Evolutionary conservation across 2,329 filamentous ascomycete species (phyloP).

Genomic region (Xylaria sp.): DNA sequence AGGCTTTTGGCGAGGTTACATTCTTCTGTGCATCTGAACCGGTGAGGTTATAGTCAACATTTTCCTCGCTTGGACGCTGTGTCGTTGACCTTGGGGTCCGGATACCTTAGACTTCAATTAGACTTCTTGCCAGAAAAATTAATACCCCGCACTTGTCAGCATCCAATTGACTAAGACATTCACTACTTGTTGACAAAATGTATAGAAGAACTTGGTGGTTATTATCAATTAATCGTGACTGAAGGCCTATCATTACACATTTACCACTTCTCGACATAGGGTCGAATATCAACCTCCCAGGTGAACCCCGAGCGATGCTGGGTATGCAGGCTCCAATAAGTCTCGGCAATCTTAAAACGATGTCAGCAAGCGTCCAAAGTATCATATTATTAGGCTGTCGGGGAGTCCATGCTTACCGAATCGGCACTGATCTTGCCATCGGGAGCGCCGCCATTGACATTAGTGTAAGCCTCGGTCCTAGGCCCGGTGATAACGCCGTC

Average conservation of each 20-base stretch:
- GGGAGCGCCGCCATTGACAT: slow-evolving; percentile 43
- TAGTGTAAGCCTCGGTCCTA: slow-evolving; percentile 57
- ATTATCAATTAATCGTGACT: slow-evolving; percentile 14
- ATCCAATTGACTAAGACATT: background rate
- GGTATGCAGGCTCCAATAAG: slow-evolving; percentile 75
- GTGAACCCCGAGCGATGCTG: slow-evolving; percentile 74
- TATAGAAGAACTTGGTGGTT: background rate
- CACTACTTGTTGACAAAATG: too few relatives aligned
- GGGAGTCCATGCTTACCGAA: slow-evolving; percentile 56
- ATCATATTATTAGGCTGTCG: rapidly evolving
- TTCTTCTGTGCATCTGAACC: too few relatives aligned
- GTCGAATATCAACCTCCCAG: slow-evolving; percentile 73
- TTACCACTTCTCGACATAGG: slow-evolving; percentile 71
- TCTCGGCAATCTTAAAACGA: slow-evolving; percentile 68
- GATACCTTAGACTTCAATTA: too few relatives aligned
- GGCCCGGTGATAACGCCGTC: slow-evolving; percentile 80
- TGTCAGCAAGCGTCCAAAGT: slow-evolving; percentile 14
- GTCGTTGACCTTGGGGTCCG: too few relatives aligned
- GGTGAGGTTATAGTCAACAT: too few relatives aligned
- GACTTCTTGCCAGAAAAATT: too few relatives aligned
- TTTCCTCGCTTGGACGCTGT: too few relatives aligned
- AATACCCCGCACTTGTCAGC: too few relatives aligned
- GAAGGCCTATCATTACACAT: background rate
- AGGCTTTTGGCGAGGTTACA: too few relatives aligned
- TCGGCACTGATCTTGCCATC: slow-evolving; percentile 67